Base-by-base conservation (phyloP, 441 rosid genomes). In the Arabidopsis hybrid region DNA sequence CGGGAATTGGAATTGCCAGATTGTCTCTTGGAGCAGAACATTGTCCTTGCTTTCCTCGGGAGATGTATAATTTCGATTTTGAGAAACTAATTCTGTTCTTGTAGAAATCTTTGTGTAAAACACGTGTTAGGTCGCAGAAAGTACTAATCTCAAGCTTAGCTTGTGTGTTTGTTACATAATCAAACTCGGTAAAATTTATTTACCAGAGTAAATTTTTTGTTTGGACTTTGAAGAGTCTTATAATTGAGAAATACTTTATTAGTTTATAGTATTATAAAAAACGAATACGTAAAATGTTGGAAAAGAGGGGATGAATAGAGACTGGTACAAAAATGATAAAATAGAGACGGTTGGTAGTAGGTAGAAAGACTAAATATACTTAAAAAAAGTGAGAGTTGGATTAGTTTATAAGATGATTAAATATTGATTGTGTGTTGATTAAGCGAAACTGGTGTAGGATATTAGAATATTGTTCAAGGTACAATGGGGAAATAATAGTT, bases 361-460 rank as follows among this genome's bases (percentile, higher is more conserved):
- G 71, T 69, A n/a, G n/a, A 46, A 47, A 50, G 12, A 38, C 36
- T 42, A 56, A 52, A 13, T 35, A 42, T 32, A 42, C 3, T 36
- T 36, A n/a, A 35, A 18, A 46, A 14, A 76, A 65, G 56, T 70
- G 5, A 2, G n/a, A 70, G 79, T 64, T 49, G 49, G 46, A 43
- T 59, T 49, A 29, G 40, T 74, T 63, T 65, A 36, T 60, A 65
- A 29, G 66, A 10, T 70, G 75, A 53, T 62, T 72, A 49, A 70
- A 65, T 52, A 69, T 13, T 62, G 71, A 71, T 61, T 80, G 71
- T 81, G 65, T 64, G 59, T 65, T 58, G 18, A 76, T 80, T 74
- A 81, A 79, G 79, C 53, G 74, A 67, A 73, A 62, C 16, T 67
- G 47, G 49, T 17, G 18, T 60, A 52, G 2, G 69, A 14, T 58